Evolutionary conservation across 768 basidiomycete genomes (phyloP).

Genomic region (Polyporus arcularius): DNA sequence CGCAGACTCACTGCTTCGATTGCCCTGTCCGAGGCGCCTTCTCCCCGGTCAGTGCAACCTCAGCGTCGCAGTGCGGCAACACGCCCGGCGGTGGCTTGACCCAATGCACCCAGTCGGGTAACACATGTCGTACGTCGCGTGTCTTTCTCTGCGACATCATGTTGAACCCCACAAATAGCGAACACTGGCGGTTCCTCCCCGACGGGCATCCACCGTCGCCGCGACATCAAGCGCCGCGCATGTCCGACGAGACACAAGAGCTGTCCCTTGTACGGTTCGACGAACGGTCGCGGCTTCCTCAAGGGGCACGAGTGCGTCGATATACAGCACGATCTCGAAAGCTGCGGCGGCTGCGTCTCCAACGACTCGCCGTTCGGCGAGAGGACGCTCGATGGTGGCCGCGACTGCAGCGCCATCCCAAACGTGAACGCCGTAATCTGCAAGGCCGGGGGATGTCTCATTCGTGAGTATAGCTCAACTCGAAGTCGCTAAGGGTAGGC

Average conservation of each 20-base stretch:
- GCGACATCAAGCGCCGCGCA: not conserved
- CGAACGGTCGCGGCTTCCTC: slow-evolving; percentile 3
- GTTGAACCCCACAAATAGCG: slow-evolving; percentile 5
- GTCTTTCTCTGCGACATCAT: not conserved
- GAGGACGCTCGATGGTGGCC: slow-evolving; percentile 32
- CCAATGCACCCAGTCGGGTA: slow-evolving; percentile 10
- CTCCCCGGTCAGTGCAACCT: slow-evolving; percentile 17
- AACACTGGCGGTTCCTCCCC: slow-evolving; percentile 13
- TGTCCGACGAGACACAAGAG: slow-evolving; percentile 17
- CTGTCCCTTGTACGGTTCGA: slow-evolving; percentile 18
- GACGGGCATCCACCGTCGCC: slow-evolving; percentile 3
- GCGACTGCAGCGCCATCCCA: slow-evolving; percentile 48
- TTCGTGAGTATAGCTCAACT: slow-evolving; percentile 32
- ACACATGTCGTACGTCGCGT: slow-evolving; percentile 21
- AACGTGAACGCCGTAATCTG: slow-evolving; percentile 42
- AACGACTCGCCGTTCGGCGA: slow-evolving; percentile 22
- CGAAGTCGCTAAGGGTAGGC: not conserved
- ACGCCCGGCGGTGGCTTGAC: slow-evolving; percentile 12
- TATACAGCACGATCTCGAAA: slow-evolving; percentile 23
- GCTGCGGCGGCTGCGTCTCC: slow-evolving; percentile 27
- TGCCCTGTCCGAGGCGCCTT: slow-evolving; percentile 20
- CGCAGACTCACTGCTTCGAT: slow-evolving; percentile 21
- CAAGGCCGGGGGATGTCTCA: slow-evolving; percentile 36
- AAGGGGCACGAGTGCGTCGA: slow-evolving; percentile 23
- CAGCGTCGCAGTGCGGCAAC: slow-evolving; percentile 12